A percentile compares a stretch with the other conserved stretches of the same genome.
Evolutionary conservation across 2,329 filamentous ascomycete species (phyloP).

Genomic region (Cladosporium sp.): DNA sequence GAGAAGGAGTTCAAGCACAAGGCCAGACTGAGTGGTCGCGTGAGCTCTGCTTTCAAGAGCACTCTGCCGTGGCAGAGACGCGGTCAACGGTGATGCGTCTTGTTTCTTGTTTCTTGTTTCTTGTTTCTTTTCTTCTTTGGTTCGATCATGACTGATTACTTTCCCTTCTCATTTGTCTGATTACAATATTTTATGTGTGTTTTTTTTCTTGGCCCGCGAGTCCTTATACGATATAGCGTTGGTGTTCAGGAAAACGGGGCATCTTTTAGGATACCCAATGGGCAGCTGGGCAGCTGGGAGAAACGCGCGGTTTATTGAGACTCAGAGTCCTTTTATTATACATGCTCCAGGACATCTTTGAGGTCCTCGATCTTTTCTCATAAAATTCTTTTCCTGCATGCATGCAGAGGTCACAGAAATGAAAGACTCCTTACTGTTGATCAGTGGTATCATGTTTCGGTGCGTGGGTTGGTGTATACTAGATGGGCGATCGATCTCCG

Average conservation of each 20-base stretch:
- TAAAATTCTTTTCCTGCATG: neutral
- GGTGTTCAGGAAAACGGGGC: neutral
- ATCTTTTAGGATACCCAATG: neutral
- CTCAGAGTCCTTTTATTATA: neutral
- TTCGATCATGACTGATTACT: too few species aligned
- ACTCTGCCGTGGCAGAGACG: neutral
- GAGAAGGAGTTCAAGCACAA: neutral
- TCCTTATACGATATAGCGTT: neutral
- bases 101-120: too few species aligned
- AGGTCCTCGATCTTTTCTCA: neutral
- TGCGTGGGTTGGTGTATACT: neutral
- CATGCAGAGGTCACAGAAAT: neutral
- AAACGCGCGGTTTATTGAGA: neutral
- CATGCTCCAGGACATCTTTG: neutral
- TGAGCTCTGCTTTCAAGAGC: neutral
- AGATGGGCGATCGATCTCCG: neutral
- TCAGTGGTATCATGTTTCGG: neutral
- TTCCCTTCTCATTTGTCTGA: neutral
- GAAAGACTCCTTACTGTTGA: neutral
- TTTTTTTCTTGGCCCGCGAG: neutral
- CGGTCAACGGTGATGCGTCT: neutral
- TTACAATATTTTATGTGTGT: neutral
- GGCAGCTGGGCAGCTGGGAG: neutral
- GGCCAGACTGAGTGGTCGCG: neutral
- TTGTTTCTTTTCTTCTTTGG: neutral